Evolutionary conservation across 2,329 filamentous ascomycete species (phyloP), one percentile per base, ranked within the genome.

Genomic region (Delphinella strobiligena): DNA sequence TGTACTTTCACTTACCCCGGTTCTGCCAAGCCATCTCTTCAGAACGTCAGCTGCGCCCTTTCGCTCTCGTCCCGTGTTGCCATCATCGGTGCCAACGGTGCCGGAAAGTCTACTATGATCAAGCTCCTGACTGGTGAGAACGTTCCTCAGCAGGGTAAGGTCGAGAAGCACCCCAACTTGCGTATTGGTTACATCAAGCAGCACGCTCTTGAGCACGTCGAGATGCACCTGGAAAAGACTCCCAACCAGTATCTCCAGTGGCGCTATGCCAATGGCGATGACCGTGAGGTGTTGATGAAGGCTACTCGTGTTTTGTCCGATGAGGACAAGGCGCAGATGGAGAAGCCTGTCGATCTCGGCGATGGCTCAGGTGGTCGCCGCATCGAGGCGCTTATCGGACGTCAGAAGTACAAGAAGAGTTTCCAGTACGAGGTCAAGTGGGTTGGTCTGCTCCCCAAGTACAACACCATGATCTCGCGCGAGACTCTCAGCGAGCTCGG

Each of bases 131-230:
- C 91, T 9, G 91, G 89, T 51, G 91, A 96, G 62, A 77, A 80
- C 15, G 80, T 95, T 49, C 91, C 85, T 12, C 82, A 82, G 46
- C 64, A 65, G 15, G 91, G 91, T 47, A 85, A 79, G 59, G 91
- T 98, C 17, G 88, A 96, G 71, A 96, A 96, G 71, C 91, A 98
- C 61, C 91, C 91, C 50, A 98, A 98, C 62, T 67, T 98, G 56
- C 88, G 91, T 72, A 95, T 98, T 54, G 91, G 91, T 40, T 98
- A 98, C 70, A 96, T 98, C 69, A 96, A 96, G 70, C 91, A 98
- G 69, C 91, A 98, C 63, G 91, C 91, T 33, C 74, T 98, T 10
- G 91, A 98, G 71, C 91, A 98, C 75, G 91, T 98, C 9, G 89
- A 98, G 67, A 94, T 95, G 89, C 91, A 98, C 58, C 71, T 96